Evolutionary conservation across 768 basidiomycete species (phyloP), one percentile per base, ranked within the genome.

Genomic region (Mycena filopes): DNA sequence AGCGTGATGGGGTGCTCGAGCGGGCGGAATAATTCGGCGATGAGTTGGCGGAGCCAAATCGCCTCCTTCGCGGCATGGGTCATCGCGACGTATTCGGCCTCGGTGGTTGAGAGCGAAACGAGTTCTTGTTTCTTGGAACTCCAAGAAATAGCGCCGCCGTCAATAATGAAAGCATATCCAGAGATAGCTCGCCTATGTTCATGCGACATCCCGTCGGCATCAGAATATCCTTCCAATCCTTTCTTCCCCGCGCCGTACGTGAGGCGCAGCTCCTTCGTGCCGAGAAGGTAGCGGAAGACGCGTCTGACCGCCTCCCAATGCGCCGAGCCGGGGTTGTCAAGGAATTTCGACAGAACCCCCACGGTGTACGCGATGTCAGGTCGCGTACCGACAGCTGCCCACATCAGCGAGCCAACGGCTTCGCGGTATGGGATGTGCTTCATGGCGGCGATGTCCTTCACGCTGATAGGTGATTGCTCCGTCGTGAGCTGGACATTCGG

Each of bases 141-240:
- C 41, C 41, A 81, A 11, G 71, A 71, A 9, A 82, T 66, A 0
- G 75, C 68, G 0, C 77, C 64, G 4, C 73, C 73, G 38, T 73
- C 76, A 12, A 80, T 47, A 59, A 53, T 31, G 55, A 78, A 78
- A 13, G 72, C 70, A 63, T 75, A 82, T 5, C 80, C 78, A 11
- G 78, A 81, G 16, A 79, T 77, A 1, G 81, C 77, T 38, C 74
- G 67, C 13, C 71, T 72, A 46, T 73, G 60, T 12, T 45, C 38
- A 15, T 70, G 40, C 20, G 63, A 63, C 26, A 70, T 67, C 65
- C 71, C 70, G 56, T 70, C 70, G 12, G 71, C 66, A 47, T 75
- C 73, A 12, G 71, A 73, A 55, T 70, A 76, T 4, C 72, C 64
- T 40, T 63, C 45, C 2, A 74, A 38, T 3, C 60, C 18, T 80